These are phyloP conservation scores for Beauveria australis DNA, from an alignment of 2,329 filamentous ascomycete genomes.

Conservation along the genomic window DNA sequence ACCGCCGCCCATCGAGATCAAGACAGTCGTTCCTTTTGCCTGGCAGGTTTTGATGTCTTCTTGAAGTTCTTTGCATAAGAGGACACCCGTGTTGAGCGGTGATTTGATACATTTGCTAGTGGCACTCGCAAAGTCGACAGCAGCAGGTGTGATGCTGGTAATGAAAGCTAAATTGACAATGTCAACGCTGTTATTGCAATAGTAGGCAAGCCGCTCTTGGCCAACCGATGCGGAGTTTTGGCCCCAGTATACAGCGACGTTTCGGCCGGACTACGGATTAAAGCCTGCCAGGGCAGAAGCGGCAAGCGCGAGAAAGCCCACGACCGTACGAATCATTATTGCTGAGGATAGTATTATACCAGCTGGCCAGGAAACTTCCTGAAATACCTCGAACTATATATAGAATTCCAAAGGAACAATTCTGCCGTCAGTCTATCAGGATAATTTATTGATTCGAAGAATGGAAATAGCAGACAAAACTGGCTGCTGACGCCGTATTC, in stretches of 20 bases:
- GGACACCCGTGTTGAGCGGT: too few relatives aligned
- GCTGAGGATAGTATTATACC: too few relatives aligned
- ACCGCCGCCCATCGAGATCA: constrained; percentile 63
- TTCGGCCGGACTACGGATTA: constrained; percentile 35
- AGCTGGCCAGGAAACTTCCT: too few relatives aligned
- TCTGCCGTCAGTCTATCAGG: too few relatives aligned
- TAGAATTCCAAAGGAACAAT: too few relatives aligned
- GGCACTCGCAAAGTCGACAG: constrained; percentile 57
- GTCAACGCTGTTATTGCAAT: constrained; percentile 33
- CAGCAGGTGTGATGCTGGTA: constrained; percentile 43
- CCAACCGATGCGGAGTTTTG: constrained; percentile 52
- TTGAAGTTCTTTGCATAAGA: background rate
- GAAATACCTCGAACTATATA: too few relatives aligned
- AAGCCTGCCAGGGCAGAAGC: constrained; percentile 28
- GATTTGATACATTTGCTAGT: constrained; percentile 22
- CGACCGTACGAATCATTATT: too few relatives aligned
- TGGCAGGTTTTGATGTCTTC: constrained; percentile 53
- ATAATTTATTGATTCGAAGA: too few relatives aligned
- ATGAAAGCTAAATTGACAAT: constrained; percentile 60
- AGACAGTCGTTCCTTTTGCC: constrained; percentile 54
- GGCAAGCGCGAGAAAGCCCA: background rate
- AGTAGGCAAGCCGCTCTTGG: constrained; percentile 48
- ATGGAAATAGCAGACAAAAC: too few relatives aligned
- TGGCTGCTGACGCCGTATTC: too few relatives aligned
- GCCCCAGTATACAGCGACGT: constrained; percentile 62